phyloP scores from a whole-genome alignment of 108 stramenopile genomes.

The Cyclotella choctawhatcheeana region DNA sequence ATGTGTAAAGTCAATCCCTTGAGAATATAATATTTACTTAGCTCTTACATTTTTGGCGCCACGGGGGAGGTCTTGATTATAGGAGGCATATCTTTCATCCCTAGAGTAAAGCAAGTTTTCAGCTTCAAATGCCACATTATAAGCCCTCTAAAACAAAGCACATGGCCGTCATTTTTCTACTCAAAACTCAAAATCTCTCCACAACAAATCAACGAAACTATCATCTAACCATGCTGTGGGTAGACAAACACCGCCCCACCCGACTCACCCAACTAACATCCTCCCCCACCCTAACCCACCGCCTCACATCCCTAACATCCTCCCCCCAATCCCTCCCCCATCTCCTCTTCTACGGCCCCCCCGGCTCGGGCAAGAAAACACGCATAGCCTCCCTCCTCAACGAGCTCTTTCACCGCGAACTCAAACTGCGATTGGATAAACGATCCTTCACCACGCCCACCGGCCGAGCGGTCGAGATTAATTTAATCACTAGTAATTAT shows the following conservation, averaged over 20 bases:
- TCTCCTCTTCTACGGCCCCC: slow-evolving; percentile 96
- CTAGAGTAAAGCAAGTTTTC: too few species aligned
- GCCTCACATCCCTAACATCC: slow-evolving; percentile 69
- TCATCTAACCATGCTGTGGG: slow-evolving; percentile 91
- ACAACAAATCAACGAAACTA: neutral
- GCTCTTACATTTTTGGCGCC: too few species aligned
- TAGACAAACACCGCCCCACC: slow-evolving; percentile 97
- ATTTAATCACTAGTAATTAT: slow-evolving; percentile 92
- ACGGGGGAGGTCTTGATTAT: too few species aligned
- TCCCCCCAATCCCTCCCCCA: slow-evolving; percentile 87
- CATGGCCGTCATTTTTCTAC: slow-evolving; percentile 1
- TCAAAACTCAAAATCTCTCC: neutral
- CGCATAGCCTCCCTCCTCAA: slow-evolving; percentile 92
- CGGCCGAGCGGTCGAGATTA: slow-evolving; percentile 88
- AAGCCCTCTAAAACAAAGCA: too few species aligned
- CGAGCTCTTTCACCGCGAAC: slow-evolving; percentile 90
- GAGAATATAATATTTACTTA: too few species aligned
- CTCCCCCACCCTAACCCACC: slow-evolving; percentile 78
- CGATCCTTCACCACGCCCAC: slow-evolving; percentile 88
- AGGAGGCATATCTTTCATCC: too few species aligned
- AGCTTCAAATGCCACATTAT: too few species aligned
- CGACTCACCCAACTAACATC: slow-evolving; percentile 87
- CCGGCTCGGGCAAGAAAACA: slow-evolving; percentile 97
- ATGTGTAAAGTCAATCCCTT: too few species aligned
- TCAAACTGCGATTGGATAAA: slow-evolving; percentile 78